Evolutionary conservation across 1,139 yeast species (phyloP).

Genomic region (Pneumocystis wakefieldiae): DNA sequence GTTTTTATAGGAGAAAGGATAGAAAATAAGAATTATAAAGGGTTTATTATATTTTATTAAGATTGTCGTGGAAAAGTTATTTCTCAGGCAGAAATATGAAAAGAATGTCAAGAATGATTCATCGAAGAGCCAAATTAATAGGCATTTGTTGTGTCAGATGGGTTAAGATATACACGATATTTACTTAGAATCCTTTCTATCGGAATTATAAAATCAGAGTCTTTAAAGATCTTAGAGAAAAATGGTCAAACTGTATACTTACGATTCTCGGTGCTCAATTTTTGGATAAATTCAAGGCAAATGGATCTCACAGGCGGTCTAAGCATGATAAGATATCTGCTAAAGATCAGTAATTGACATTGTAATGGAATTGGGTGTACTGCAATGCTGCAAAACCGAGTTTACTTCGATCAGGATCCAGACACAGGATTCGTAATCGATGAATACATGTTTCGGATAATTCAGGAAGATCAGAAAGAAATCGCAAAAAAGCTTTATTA

Average conservation of each 20-base stretch:
- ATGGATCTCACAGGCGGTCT: constrained; percentile 66
- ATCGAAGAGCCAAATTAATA: too few relatives aligned
- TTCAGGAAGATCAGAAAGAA: constrained; percentile 74
- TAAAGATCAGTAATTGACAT: neutral
- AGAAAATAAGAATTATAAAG: too few relatives aligned
- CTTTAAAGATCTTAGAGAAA: neutral
- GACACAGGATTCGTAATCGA: constrained; percentile 57
- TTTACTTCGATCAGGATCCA: constrained; percentile 69
- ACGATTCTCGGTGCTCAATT: constrained; percentile 31
- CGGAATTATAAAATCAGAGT: neutral
- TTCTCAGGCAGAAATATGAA: too few relatives aligned
- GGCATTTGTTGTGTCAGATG: neutral
- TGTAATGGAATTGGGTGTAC: constrained; percentile 8
- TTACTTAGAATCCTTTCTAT: constrained; percentile 4
- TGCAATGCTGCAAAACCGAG: constrained; percentile 35
- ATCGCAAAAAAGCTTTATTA: constrained; percentile 51
- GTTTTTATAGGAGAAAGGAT: too few relatives aligned
- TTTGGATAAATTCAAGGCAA: constrained; percentile 51
- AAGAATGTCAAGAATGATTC: too few relatives aligned
- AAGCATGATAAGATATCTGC: constrained; percentile 52
- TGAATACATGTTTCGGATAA: constrained; percentile 46
- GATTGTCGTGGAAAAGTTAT: too few relatives aligned
- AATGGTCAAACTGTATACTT: neutral
- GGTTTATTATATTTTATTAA: too few relatives aligned
- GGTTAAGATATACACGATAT: constrained; percentile 3